phyloP scores from a whole-genome alignment of 306 rosid species.

The Corylus americana region DNA sequence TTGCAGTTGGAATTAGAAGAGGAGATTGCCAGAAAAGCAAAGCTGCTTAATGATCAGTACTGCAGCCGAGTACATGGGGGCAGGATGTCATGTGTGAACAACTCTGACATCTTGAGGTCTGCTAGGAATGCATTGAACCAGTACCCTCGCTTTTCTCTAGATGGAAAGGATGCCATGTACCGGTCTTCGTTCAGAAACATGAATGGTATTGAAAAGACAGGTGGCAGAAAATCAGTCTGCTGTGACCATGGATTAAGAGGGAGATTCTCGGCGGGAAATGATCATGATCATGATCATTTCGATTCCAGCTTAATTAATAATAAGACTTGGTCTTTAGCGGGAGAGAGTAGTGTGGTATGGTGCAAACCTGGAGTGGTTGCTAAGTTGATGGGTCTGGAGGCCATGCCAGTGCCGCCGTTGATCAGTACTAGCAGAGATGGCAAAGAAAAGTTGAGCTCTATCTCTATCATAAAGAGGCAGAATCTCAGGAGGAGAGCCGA shows the following conservation, averaged over 20 bases:
- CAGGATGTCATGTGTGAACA: constrained; percentile 78
- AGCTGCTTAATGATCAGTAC: constrained; percentile 29
- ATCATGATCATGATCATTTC: neutral
- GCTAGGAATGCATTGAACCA: constrained; percentile 90
- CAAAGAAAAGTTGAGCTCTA: constrained; percentile 35
- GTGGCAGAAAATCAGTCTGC: constrained; percentile 55
- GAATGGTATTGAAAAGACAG: constrained; percentile 17
- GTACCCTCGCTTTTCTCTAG: constrained; percentile 91
- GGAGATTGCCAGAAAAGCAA: constrained; percentile 56
- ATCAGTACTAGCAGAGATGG: constrained; percentile 12
- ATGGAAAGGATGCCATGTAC: constrained; percentile 91
- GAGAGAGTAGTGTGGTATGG: constrained; percentile 82
- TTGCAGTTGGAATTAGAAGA: constrained; percentile 69
- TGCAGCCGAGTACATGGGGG: constrained; percentile 35
- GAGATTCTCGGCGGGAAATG: constrained; percentile 11
- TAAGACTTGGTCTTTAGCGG: constrained; percentile 45
- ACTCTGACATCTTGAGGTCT: constrained; percentile 73
- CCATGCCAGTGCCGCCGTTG: constrained; percentile 67
- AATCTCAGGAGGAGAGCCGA: constrained; percentile 43
- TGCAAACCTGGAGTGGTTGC: constrained; percentile 88
- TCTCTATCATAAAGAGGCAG: constrained; percentile 34
- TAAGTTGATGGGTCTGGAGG: constrained; percentile 90
- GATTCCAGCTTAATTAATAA: constrained; percentile 12
- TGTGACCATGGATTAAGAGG: constrained; percentile 46
- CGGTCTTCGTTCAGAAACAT: constrained; percentile 64